phyloP scores from a whole-genome alignment of 495 filamentous ascomycete genomes.

The Cercophora sp. region DNA sequence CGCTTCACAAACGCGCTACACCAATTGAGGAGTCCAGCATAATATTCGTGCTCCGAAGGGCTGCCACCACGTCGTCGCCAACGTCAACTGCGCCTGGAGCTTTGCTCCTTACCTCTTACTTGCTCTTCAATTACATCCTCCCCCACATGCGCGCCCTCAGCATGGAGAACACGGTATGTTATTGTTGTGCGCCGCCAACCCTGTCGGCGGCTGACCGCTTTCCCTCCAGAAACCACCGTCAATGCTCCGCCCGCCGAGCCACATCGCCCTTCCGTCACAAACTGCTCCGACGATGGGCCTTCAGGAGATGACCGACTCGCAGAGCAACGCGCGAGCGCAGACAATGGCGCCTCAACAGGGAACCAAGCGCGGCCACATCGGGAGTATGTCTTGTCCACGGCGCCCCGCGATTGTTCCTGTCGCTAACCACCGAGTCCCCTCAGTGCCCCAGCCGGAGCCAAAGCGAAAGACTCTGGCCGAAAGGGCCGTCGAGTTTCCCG shows the following conservation, averaged over 20 bases:
- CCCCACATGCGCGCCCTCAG: conserved; percentile 28
- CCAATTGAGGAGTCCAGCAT: conserved; percentile 28
- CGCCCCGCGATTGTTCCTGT: not conserved
- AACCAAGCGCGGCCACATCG: conserved; percentile 37
- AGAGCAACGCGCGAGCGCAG: conserved; percentile 63
- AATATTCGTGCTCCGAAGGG: conserved; percentile 16
- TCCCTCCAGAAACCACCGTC: conserved; percentile 15
- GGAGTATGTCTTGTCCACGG: conserved; percentile 19
- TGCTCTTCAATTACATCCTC: conserved; percentile 25
- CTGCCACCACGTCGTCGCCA: conserved; percentile 27
- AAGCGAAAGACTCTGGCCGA: conserved; percentile 58
- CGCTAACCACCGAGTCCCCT: conserved; percentile 15
- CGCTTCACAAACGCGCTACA: conserved; percentile 21
- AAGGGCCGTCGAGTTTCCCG: conserved; percentile 53
- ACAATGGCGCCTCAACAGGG: conserved; percentile 42
- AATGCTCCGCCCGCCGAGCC: conserved; percentile 18
- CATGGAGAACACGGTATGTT: conserved; percentile 45
- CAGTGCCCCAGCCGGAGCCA: conserved; percentile 46
- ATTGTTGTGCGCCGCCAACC: not conserved
- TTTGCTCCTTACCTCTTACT: conserved; percentile 31
- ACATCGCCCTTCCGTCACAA: conserved; percentile 12
- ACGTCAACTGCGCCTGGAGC: conserved; percentile 25
- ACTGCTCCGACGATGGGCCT: conserved; percentile 19
- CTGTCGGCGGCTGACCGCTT: conserved; percentile 5
- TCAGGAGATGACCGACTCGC: conserved; percentile 52